Conservation (phyloP, 176 grass and related monocot species). For the Aegilops tauschii region DNA sequence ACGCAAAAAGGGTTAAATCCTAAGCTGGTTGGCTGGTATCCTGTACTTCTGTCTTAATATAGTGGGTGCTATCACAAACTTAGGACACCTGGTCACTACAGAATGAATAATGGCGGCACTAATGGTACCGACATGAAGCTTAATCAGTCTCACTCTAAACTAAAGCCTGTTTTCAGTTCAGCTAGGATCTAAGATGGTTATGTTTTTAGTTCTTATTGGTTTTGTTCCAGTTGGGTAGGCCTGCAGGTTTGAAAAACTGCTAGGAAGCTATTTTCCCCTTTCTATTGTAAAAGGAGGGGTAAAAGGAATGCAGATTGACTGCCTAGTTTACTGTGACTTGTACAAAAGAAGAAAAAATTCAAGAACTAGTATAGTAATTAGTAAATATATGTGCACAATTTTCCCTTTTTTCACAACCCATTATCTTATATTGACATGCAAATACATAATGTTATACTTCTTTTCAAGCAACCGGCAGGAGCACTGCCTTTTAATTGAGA, state of each 20-base stretch:
- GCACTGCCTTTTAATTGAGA: no score
- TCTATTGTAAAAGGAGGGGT: not conserved
- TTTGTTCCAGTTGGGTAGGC: not conserved
- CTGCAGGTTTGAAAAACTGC: not conserved
- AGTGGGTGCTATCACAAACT: not conserved
- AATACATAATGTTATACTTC: not conserved
- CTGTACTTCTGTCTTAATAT: not conserved
- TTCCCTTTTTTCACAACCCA: not conserved
- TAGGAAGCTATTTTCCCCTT: not conserved
- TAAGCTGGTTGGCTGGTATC: not conserved
- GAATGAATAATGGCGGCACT: not conserved
- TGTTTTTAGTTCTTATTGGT: not conserved
- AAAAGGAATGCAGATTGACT: not conserved
- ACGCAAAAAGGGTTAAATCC: not conserved
- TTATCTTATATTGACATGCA: not conserved
- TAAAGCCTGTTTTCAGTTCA: not conserved
- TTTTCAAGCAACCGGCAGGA: no score
- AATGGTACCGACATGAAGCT: not conserved
- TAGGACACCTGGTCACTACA: not conserved
- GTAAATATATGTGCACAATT: not conserved
- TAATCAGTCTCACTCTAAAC: not conserved
- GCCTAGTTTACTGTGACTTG: not conserved
- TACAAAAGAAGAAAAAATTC: not conserved
- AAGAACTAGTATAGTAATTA: not conserved
- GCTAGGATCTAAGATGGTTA: not conserved